phyloP scores from a whole-genome alignment of 805 yeast genomes.

The Wickerhamiella occidentalis region DNA sequence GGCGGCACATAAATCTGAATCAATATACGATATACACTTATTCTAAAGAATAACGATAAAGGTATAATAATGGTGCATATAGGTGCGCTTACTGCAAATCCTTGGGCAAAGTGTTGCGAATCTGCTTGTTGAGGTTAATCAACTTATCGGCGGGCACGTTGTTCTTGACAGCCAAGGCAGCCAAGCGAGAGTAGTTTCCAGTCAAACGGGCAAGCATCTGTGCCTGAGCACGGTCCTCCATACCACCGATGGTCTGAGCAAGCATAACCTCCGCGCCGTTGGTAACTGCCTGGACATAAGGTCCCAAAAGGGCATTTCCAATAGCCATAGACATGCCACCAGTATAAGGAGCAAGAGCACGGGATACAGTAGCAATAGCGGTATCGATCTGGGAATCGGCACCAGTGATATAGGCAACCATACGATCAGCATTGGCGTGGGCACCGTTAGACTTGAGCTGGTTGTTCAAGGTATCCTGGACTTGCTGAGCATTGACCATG shows the following conservation, averaged over 20 bases:
- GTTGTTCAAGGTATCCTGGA: conserved; percentile 13
- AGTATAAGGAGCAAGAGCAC: conserved; percentile 18
- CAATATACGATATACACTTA: background rate
- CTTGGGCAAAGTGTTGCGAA: conserved; percentile 13
- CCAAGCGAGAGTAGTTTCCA: conserved; percentile 19
- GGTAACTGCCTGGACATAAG: conserved; percentile 26
- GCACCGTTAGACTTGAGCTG: conserved; percentile 14
- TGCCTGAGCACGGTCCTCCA: conserved; percentile 15
- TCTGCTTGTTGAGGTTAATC: conserved; percentile 17
- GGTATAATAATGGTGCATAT: no score
- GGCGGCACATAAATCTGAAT: no score
- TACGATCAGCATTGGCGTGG: conserved; percentile 13
- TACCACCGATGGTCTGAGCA: conserved; percentile 20
- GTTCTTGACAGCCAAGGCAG: conserved; percentile 16
- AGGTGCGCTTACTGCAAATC: conserved; percentile 10
- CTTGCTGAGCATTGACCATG: conserved; percentile 18
- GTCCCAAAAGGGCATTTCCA: conserved; percentile 22
- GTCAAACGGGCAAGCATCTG: conserved; percentile 15
- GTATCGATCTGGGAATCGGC: conserved; percentile 27
- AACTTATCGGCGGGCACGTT: conserved; percentile 15
- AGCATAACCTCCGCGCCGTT: conserved; percentile 13
- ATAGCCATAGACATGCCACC: conserved; percentile 17
- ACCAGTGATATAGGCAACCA: conserved; percentile 21
- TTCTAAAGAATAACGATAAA: background rate
- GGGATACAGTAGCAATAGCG: conserved; percentile 18